Evolutionary conservation across 306 rosid species (phyloP), one percentile per base, ranked within the genome.

Genomic region (Cyclanthera cordifolia): DNA sequence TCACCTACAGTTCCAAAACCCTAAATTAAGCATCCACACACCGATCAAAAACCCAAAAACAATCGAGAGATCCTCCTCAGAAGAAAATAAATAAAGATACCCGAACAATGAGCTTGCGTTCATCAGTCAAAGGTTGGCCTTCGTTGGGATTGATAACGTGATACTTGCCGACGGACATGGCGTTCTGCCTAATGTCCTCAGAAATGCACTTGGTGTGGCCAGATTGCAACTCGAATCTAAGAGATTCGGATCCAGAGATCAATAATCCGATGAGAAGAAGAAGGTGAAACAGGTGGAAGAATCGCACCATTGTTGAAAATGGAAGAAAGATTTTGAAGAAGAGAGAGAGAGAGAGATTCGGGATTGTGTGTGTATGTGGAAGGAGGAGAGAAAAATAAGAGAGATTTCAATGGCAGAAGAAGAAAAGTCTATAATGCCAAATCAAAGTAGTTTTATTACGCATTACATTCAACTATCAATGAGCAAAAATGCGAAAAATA

Each of bases 121-220:
- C 74, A 64, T 88, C 86, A 0, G 97, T 91, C 2, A 87, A 0
- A 17, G 97, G 99, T 0, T 81, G 79, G 49, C 80, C 95, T 56
- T 88, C 96, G 76, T 65, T 77, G 43, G 81, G 95, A 65, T 85
- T 90, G 47, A 94, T 75, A 68, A 94, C 28, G 66, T 46, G 32
- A 87, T 94, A 90, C 73, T 85, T 94, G 0, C 97, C 97, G 34
- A 93, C 94, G 10, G 96, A 85, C 97, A 93, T 82, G 81, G 97
- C 83, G 71, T 83, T 88, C 81, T 71, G 76, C 78, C 88, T 90
- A 9, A 93, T 85, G 41, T 93, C 99, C 72, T 93, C 99, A 51
- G 93, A 72, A 82, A 93, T 82, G 85, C 99, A 93, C 77, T 93
- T 93, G 75, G 96, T 85, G 55, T 78, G 77, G 2, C 91, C 87